Conservation (phyloP, 345 rosid species). For the Acer saccharum region DNA sequence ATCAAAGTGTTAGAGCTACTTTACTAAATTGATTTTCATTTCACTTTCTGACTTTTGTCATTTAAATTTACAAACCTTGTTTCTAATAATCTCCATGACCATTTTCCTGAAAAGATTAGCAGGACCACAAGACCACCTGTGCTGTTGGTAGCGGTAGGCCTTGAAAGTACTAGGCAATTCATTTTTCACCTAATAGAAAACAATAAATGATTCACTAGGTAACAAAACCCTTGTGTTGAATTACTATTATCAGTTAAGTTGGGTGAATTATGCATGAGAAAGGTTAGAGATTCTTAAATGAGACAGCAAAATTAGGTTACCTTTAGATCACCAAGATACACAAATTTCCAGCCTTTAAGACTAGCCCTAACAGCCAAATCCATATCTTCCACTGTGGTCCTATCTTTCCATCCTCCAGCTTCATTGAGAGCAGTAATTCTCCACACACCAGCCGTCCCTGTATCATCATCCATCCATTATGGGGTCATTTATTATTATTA, state of each 20-base stretch:
- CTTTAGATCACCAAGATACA: slow-evolving; percentile 72
- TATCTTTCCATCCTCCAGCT: slow-evolving; percentile 99
- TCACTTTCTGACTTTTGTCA: background rate
- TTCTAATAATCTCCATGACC: slow-evolving; percentile 73
- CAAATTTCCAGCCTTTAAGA: slow-evolving; percentile 95
- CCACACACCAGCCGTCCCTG: slow-evolving; percentile 98
- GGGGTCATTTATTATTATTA: background rate
- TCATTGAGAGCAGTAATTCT: slow-evolving; percentile 83
- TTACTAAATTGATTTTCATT: background rate
- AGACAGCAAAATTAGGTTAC: slow-evolving; percentile 34
- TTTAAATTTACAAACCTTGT: slow-evolving; percentile 49
- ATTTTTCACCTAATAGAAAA: slow-evolving; percentile 71
- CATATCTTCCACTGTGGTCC: slow-evolving; percentile 99
- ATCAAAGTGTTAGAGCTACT: background rate
- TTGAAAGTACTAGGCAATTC: slow-evolving; percentile 94
- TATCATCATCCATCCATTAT: background rate
- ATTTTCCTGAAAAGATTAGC: slow-evolving; percentile 96
- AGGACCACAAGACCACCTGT: slow-evolving; percentile 98
- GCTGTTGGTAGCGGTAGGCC: slow-evolving; percentile 94
- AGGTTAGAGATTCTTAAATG: background rate
- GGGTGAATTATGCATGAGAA: background rate
- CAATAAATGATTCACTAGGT: background rate
- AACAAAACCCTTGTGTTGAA: background rate
- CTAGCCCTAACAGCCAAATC: slow-evolving; percentile 97
- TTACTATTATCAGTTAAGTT: no score